Evolutionary conservation across 305 asterid species (phyloP).

Genomic region (Ruellia speciosa): DNA sequence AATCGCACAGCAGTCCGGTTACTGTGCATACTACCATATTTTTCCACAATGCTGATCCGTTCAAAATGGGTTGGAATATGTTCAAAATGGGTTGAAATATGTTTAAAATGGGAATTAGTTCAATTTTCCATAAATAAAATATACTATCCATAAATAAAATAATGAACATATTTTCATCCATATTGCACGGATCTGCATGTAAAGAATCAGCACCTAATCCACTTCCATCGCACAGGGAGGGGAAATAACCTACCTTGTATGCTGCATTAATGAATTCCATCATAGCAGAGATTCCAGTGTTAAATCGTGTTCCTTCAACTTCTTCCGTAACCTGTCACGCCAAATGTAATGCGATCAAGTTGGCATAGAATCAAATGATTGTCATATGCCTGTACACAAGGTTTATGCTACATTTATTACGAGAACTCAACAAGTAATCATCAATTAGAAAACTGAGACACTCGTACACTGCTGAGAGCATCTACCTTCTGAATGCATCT

Average conservation of each 20-base stretch:
- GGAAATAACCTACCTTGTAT: constrained; percentile 50
- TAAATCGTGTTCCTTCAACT: constrained; percentile 88
- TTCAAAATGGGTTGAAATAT: too few relatives aligned
- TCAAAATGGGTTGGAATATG: too few relatives aligned
- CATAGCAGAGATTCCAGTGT: constrained; percentile 98
- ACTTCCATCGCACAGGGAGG: too few relatives aligned
- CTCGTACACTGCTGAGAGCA: constrained; percentile 8
- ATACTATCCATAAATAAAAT: too few relatives aligned
- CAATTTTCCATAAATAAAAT: too few relatives aligned
- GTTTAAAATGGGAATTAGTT: too few relatives aligned
- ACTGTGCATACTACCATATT: too few relatives aligned
- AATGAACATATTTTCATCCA: too few relatives aligned
- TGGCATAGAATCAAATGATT: neutral
- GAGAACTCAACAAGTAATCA: neutral
- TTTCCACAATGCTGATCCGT: too few relatives aligned
- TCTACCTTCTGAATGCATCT: constrained; percentile 79
- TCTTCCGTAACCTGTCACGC: constrained; percentile 67
- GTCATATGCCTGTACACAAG: neutral
- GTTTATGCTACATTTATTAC: neutral
- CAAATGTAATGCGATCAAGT: constrained; percentile 6
- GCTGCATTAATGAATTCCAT: constrained; percentile 96
- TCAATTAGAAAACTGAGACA: neutral
- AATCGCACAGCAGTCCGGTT: too few relatives aligned
- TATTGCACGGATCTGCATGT: too few relatives aligned
- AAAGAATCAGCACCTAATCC: too few relatives aligned